Evolutionary conservation across 1,284 basidiomycete genomes (phyloP), one percentile per base, ranked within the genome.

Genomic region (Ceratobasidium sp.): DNA sequence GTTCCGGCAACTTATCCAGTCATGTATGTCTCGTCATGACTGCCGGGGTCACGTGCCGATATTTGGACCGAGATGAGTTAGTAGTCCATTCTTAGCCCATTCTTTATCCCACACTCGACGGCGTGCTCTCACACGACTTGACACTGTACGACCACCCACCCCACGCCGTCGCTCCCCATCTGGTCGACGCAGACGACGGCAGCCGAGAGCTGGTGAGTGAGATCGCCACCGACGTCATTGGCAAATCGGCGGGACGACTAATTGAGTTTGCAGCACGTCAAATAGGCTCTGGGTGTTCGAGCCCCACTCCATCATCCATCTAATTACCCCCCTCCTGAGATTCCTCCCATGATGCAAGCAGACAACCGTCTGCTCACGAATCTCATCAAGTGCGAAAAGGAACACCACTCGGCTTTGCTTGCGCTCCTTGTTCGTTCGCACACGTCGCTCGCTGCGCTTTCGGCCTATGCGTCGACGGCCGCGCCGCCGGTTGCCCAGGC

Each of bases 401-500:
- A 90, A 46, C 90, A 91, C 77, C 81, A 85, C 3, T 89, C 88
- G 74, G 85, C 89, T 23, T 82, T 92, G 34, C 77, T 80, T 21
- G 76, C 81, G 39, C 81, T 91, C 45, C 83, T 92, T 39, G 85
- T 87, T 71, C 78, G 85, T 45, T 89, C 89, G 1, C 84, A 87
- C 76, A 80, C 86, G 0, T 88, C 90, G 0, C 82, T 90, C 30
- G 85, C 88, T 8, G 87, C 89, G 1, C 86, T 92, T 73, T 85
- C 88, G 3, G 90, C 90, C 0, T 93, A 90, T 79, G 91, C 90
- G 2, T 84, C 89, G 1, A 86, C 89, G 0, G 88, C 87, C 0
- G 81, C 88, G 0, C 84, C 88, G 0, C 83, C 85, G 0, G 80
- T 86, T 1, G 86, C 89, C 0, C 84, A 85, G 39, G 82, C 86